These are phyloP conservation scores for Colletotrichum cereale DNA, from an alignment of 2,329 filamentous ascomycete genomes.

Conservation along the genomic window DNA sequence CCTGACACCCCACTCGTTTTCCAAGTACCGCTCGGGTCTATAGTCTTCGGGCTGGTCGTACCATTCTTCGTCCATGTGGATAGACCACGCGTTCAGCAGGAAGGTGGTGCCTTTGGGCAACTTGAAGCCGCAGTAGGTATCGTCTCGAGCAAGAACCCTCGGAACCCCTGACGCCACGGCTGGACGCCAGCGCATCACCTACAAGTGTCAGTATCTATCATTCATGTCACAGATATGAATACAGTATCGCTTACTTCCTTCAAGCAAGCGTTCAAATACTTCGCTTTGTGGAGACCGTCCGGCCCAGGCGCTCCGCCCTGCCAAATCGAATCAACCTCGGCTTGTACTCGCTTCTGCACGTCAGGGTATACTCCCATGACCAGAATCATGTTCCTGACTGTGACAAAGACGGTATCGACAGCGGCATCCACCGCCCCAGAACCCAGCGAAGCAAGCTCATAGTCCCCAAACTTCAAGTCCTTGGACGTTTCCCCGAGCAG, in stretches of 20 bases:
- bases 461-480: not conserved
- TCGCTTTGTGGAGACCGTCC: constrained; percentile 43
- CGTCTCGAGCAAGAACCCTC: constrained; percentile 61
- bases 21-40: constrained; percentile 46
- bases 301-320: constrained; percentile 46
- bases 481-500: constrained; percentile 51
- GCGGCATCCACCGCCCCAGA: constrained; percentile 19
- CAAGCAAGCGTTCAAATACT: constrained; percentile 45
- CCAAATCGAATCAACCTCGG: constrained; percentile 46
- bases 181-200: constrained; percentile 52
- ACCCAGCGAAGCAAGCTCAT: constrained; percentile 26
- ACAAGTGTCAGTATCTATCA: constrained; percentile 28
- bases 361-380: constrained; percentile 44
- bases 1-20: constrained; percentile 32
- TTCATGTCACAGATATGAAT: not conserved
- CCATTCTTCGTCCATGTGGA: constrained; percentile 44
- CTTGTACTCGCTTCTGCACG: constrained; percentile 43
- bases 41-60: constrained; percentile 46
- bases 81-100: constrained; percentile 50
- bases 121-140: constrained; percentile 60
- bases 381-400: constrained; percentile 33
- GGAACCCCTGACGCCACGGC: constrained; percentile 58
- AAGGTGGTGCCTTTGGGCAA: constrained; percentile 63
- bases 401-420: constrained; percentile 18
- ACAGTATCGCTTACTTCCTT: constrained; percentile 27